A percentile compares a stretch with the other conserved stretches of the same genome.
phyloP scores from a whole-genome alignment of 805 yeast species.

The Sugiyamaella americana region DNA sequence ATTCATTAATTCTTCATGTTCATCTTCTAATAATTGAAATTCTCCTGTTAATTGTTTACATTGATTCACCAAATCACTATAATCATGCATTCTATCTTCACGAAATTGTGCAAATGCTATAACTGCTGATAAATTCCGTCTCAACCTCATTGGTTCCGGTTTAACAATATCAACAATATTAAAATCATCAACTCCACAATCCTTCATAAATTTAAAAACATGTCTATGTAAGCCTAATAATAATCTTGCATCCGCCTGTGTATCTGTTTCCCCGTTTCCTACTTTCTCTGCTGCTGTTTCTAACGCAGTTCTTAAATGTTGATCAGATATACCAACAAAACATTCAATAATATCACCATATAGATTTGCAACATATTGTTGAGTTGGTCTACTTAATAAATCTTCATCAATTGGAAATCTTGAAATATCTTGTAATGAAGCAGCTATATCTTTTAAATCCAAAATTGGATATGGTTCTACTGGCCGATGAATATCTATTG shows the following conservation, averaged over 20 bases:
- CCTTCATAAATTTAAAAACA: conserved; percentile 55
- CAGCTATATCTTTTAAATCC: conserved; percentile 52
- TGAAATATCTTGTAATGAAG: conserved; percentile 44
- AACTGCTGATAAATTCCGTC: conserved; percentile 70
- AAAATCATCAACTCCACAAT: conserved; percentile 75
- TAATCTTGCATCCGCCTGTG: conserved; percentile 28
- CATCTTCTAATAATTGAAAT: conserved; percentile 37
- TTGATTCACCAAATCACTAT: conserved; percentile 53
- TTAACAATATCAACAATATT: conserved; percentile 64
- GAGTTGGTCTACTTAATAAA: conserved; percentile 50
- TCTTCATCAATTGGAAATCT: conserved; percentile 45
- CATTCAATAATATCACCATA: conserved; percentile 58
- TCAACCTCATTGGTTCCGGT: conserved; percentile 66
- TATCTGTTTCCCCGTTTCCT: conserved; percentile 34
- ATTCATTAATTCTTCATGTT: conserved; percentile 34
- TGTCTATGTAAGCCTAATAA: conserved; percentile 54
- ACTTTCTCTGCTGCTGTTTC: conserved; percentile 34
- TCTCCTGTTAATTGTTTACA: conserved; percentile 45
- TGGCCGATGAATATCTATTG: neutral
- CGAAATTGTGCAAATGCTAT: conserved; percentile 81
- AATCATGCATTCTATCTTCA: conserved; percentile 66
- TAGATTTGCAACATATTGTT: conserved; percentile 47
- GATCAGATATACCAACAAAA: conserved; percentile 48
- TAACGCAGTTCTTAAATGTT: conserved; percentile 24
- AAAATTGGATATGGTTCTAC: conserved; percentile 46